Percentiles rank a stretch among this genome's conserved stretches.
phyloP scores from a whole-genome alignment of 1,139 yeast genomes.

The Pichia sp. region DNA sequence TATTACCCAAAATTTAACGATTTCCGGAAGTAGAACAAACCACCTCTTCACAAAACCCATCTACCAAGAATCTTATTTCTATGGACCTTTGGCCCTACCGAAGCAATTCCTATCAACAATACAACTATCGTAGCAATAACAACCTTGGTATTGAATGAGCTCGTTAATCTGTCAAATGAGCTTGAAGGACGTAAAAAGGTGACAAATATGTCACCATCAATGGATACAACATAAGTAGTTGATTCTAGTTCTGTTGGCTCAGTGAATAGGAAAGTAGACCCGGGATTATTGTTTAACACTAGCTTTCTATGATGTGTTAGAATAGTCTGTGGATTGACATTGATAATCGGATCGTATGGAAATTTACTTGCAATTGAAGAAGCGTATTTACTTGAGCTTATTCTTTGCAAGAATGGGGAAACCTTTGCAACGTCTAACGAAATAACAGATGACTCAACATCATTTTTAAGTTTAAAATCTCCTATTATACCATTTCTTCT shows the following conservation, averaged over 20 bases:
- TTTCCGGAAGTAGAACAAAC: too few relatives aligned
- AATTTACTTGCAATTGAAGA: conserved; percentile 5
- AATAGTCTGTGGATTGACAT: conserved; percentile 30
- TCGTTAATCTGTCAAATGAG: conserved; percentile 66
- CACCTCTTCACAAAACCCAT: conserved; percentile 10
- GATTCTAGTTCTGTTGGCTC: conserved; percentile 76
- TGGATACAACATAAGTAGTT: conserved; percentile 65
- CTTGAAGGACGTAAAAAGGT: conserved; percentile 76
- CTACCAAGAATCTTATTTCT: background rate
- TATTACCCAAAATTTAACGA: too few relatives aligned
- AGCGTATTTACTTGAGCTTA: conserved; percentile 6
- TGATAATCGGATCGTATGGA: conserved; percentile 58
- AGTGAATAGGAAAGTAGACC: conserved; percentile 33
- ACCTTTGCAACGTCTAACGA: background rate
- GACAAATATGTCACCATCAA: conserved; percentile 63
- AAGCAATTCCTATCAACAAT: conserved; percentile 41
- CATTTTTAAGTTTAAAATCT: conserved; percentile 13
- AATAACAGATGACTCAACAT: background rate
- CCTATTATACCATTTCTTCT: conserved; percentile 39
- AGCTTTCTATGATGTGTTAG: conserved; percentile 22
- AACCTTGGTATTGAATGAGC: conserved; percentile 62
- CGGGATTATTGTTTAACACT: background rate
- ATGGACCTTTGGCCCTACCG: conserved; percentile 11
- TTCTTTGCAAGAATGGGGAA: background rate
- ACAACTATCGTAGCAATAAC: conserved; percentile 57